phyloP scores from a whole-genome alignment of 2,329 filamentous ascomycete genomes.

The Epichloe coenophiala region DNA sequence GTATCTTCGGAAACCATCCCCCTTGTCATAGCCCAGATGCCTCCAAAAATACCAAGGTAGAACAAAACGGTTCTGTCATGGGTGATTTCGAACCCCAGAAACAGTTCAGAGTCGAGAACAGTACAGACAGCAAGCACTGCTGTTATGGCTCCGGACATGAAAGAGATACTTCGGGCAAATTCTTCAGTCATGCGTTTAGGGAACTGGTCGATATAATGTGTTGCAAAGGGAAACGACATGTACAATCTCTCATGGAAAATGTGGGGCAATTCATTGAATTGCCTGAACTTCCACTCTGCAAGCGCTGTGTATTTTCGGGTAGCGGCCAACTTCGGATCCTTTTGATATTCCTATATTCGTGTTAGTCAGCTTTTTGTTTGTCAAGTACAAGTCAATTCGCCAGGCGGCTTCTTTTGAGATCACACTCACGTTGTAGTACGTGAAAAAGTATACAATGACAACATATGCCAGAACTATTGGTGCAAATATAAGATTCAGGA shows the following conservation, averaged over 20 bases:
- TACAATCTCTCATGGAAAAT: constrained; percentile 81
- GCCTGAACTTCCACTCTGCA: constrained; percentile 95
- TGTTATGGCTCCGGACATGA: constrained; percentile 74
- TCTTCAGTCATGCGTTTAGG: constrained; percentile 90
- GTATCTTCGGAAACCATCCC: constrained; percentile 76
- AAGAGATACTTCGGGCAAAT: constrained; percentile 69
- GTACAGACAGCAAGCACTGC: constrained; percentile 75
- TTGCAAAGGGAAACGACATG: constrained; percentile 90
- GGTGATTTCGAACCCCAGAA: constrained; percentile 84
- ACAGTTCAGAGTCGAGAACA: constrained; percentile 79
- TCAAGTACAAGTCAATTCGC: background rate
- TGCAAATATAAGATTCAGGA: constrained; percentile 75
- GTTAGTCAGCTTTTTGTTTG: background rate
- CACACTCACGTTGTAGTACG: constrained; percentile 69
- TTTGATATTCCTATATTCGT: constrained; percentile 66
- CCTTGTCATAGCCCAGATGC: constrained; percentile 70
- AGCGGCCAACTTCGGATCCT: constrained; percentile 78
- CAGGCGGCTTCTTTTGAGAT: background rate
- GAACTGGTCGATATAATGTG: constrained; percentile 87
- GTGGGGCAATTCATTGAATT: constrained; percentile 94
- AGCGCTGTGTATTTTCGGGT: constrained; percentile 76
- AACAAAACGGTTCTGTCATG: constrained; percentile 80
- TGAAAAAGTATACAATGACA: constrained; percentile 81
- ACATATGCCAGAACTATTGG: constrained; percentile 82
- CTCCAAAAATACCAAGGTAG: constrained; percentile 72